A percentile compares a stretch with the other conserved stretches of the same genome.
Conservation (phyloP, 768 basidiomycete species). For the Leccinum longicurvipes region DNA sequence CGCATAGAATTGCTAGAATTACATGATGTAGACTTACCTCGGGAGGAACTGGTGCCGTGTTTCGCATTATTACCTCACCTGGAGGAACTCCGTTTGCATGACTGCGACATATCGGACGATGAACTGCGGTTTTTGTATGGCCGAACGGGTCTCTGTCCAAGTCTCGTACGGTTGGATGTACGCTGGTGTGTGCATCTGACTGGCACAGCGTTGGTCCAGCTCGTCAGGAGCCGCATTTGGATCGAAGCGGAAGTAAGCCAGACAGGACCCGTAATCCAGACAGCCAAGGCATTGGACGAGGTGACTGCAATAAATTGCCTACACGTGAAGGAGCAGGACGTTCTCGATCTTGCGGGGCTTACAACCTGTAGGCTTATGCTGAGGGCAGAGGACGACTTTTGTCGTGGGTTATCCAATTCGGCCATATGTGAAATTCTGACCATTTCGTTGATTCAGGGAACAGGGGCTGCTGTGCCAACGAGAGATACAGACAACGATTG, state of each 20-base stretch:
- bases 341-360: slow-evolving; percentile 46
- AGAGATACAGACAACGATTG: slow-evolving; percentile 52
- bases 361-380: slow-evolving; percentile 48
- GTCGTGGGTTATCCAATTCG: slow-evolving; percentile 41
- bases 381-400: slow-evolving; percentile 43
- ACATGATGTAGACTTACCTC: slow-evolving; percentile 45
- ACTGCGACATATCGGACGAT: slow-evolving; percentile 52
- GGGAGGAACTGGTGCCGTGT: slow-evolving; percentile 35
- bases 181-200: slow-evolving; percentile 58
- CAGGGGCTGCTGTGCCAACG: slow-evolving; percentile 53
- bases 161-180: slow-evolving; percentile 47
- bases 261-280: not conserved
- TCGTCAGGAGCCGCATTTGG: slow-evolving; percentile 42
- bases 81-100: slow-evolving; percentile 51
- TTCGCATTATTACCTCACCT: slow-evolving; percentile 39
- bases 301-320: slow-evolving; percentile 57
- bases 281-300: slow-evolving; percentile 36
- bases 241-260: not conserved
- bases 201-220: slow-evolving; percentile 47
- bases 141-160: slow-evolving; percentile 42
- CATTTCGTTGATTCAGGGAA: slow-evolving; percentile 30
- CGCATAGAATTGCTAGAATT: slow-evolving; percentile 44
- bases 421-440: not conserved
- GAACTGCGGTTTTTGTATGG: slow-evolving; percentile 39
- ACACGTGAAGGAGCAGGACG: slow-evolving; percentile 51